Evolutionary conservation across 2,329 filamentous ascomycete species (phyloP).

Genomic region (Stagonosporopsis rhizophila): DNA sequence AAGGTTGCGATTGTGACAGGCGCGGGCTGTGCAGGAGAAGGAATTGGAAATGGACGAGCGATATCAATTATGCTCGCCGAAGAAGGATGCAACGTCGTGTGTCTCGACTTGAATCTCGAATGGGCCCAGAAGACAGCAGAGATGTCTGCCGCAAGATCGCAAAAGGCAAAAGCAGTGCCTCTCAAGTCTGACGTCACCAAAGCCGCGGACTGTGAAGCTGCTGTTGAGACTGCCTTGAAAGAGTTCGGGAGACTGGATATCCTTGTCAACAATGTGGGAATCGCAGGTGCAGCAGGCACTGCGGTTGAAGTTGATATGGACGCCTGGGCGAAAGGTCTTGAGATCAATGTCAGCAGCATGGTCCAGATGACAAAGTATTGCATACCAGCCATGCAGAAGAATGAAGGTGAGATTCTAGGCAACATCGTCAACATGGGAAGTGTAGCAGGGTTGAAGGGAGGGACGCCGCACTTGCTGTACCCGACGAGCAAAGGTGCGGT

Average conservation of each 20-base stretch:
- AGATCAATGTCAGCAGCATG: constrained; percentile 71
- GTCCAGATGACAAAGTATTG: constrained; percentile 68
- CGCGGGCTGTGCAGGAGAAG: constrained; percentile 63
- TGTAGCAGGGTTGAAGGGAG: constrained; percentile 64
- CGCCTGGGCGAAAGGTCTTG: constrained; percentile 63
- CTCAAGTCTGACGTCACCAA: constrained; percentile 63
- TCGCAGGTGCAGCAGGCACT: constrained; percentile 65
- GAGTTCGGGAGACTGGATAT: constrained; percentile 67
- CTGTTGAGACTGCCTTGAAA: constrained; percentile 52
- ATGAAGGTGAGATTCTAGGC: constrained; percentile 56
- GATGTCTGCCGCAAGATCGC: constrained; percentile 52
- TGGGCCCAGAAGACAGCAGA: constrained; percentile 62
- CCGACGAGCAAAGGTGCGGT: constrained; percentile 63
- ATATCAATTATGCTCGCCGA: constrained; percentile 66
- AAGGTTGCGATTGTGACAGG: constrained; percentile 65
- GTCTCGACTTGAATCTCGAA: constrained; percentile 60
- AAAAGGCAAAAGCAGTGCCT: constrained; percentile 45
- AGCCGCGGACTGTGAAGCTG: constrained; percentile 58
- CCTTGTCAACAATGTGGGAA: constrained; percentile 70
- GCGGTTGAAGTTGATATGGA: constrained; percentile 67
- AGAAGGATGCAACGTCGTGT: constrained; percentile 66
- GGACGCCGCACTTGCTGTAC: constrained; percentile 62
- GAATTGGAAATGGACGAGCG: constrained; percentile 67
- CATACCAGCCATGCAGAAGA: constrained; percentile 66
- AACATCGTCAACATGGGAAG: constrained; percentile 69